Evolutionary conservation across 805 yeast species (phyloP).

Genomic region (Saccharomycopsis sp.): DNA sequence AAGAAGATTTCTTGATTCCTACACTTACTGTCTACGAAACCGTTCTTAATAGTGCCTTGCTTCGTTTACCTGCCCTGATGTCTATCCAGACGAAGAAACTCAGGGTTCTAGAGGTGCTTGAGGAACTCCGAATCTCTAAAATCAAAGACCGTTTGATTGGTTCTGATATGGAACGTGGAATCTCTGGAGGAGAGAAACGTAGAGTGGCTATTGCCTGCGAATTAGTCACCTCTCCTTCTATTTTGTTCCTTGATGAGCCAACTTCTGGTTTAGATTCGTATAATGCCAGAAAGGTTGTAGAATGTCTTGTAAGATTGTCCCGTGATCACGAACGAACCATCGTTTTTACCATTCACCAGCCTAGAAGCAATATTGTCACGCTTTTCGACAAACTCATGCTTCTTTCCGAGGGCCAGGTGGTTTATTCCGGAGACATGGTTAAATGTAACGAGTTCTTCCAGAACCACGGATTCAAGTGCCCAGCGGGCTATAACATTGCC

Average conservation of each 20-base stretch:
- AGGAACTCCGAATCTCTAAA: conserved; percentile 74
- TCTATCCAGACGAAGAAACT: conserved; percentile 62
- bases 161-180: conserved; percentile 82
- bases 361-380: conserved; percentile 91
- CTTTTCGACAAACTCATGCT: conserved; percentile 77
- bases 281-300: conserved; percentile 88
- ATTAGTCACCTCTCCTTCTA: conserved; percentile 79
- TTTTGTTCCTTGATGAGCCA: conserved; percentile 83
- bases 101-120: conserved; percentile 77
- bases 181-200: conserved; percentile 88
- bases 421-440: conserved; percentile 81
- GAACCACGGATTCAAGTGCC: conserved; percentile 73
- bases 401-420: conserved; percentile 76
- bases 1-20: conserved; percentile 84
- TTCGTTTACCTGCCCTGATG: conserved; percentile 81
- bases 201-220: conserved; percentile 93
- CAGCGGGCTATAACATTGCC: conserved; percentile 86
- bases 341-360: conserved; percentile 93
- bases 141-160: conserved; percentile 87
- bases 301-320: conserved; percentile 73
- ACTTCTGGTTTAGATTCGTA: conserved; percentile 94
- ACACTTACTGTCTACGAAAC: conserved; percentile 96
- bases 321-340: conserved; percentile 79
- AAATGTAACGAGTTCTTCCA: conserved; percentile 71
- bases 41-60: conserved; percentile 81